Evolutionary conservation across 352 stramenopile species (phyloP), one percentile per base, ranked within the genome.

Genomic region (Elongisporangium anandrum): DNA sequence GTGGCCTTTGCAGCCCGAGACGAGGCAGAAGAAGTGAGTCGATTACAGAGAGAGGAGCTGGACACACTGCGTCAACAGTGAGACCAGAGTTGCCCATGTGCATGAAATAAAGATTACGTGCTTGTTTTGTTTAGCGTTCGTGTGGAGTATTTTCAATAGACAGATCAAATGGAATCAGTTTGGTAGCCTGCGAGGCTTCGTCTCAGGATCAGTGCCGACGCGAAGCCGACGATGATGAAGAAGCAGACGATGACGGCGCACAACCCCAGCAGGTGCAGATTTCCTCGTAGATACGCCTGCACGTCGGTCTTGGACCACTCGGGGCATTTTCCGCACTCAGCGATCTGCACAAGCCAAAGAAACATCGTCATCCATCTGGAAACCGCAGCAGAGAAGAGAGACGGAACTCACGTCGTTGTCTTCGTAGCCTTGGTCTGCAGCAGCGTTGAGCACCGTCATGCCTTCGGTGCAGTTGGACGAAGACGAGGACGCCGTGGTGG

Each of bases 111-210:
- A 68, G 54, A 48, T 73, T 29, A 19, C 29, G 48, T 61, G 29
- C 23, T 64, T 50, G 19, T 47, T 56, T 55, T 21, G 29, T 10
- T 21, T 20, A 49, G 53, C 57, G 49, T 61, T 47, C 10, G 57
- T 7, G 22, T 8, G 47, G 21, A 12, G 20, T 19, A 20, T 52
- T 26, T 57, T 51, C 45, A 54, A 5, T 20, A 39, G 24, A 19
- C 39, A 34, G 52, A 6, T 70, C 78, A 95, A 58, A 95, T 90
- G 7, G 86, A 95, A 48, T 95, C 86, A 45, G 83, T 92, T 65
- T 92, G 84, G 55, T 95, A 95, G 4, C 83, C 82, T 38, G 79
- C 81, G 41, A 95, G 71, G 45, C 81, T 92, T 57, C 73, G 66
- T 34, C 86, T 77, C 49, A 95, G 60, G 47, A 95, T 77, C n/a